phyloP scores from a whole-genome alignment of 441 rosid species.

The Syzygium syzygioides region DNA sequence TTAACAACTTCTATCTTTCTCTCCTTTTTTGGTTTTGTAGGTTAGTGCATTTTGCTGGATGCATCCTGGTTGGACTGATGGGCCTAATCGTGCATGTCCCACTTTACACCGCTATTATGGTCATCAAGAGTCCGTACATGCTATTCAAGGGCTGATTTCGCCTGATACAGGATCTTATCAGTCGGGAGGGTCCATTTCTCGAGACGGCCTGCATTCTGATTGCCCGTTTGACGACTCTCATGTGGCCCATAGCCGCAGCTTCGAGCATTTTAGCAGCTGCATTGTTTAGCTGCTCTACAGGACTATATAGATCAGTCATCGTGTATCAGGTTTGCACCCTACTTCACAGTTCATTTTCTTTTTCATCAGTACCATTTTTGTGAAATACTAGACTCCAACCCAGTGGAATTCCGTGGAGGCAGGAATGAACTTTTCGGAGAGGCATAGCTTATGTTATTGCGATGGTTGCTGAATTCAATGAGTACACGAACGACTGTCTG shows the following conservation, averaged over 20 bases:
- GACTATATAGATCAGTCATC: constrained; percentile 63
- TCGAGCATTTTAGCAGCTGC: constrained; percentile 52
- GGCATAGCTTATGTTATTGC: constrained; percentile 84
- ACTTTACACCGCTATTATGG: constrained; percentile 51
- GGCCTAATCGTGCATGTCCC: constrained; percentile 66
- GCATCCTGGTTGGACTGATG: constrained; percentile 61
- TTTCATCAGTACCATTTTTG: neutral
- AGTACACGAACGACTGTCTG: constrained; percentile 84
- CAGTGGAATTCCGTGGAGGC: constrained; percentile 13
- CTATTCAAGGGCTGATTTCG: constrained; percentile 76
- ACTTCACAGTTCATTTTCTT: neutral
- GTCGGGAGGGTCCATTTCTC: constrained; percentile 78
- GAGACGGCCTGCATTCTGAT: constrained; percentile 78
- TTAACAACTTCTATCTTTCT: neutral
- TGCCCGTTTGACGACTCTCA: constrained; percentile 65
- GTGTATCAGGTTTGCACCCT: constrained; percentile 57
- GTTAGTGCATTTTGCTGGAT: constrained; percentile 68
- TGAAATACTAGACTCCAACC: neutral
- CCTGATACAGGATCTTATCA: constrained; percentile 54
- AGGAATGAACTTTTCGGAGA: constrained; percentile 74
- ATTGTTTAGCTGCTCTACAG: constrained; percentile 60
- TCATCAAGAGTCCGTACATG: constrained; percentile 73
- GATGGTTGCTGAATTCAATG: constrained; percentile 83
- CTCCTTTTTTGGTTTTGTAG: constrained; percentile 28
- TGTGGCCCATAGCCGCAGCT: constrained; percentile 75